Base-by-base conservation (phyloP, 2,329 filamentous ascomycete genomes). In the Aspergillus aculeatus region DNA sequence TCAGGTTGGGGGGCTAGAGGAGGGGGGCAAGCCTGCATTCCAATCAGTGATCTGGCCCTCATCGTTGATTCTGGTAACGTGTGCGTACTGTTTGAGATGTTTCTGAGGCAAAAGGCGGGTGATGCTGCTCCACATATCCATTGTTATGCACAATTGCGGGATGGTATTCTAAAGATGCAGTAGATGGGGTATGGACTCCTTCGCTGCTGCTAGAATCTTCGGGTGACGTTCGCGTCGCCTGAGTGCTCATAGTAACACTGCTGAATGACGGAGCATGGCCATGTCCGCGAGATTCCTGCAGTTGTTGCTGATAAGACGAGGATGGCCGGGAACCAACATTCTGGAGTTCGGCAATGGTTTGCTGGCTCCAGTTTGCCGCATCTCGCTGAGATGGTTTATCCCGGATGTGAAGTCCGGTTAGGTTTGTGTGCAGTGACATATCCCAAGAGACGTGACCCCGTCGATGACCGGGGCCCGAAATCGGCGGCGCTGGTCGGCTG, bases 171-270 rank as follows among this genome's bases (percentile, higher is more conserved):
- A 78, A 71, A n/a, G 77, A 75, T 12, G 79, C 75, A 26, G 77
- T 79, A 7, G 78, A 80, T 5, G 79, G 79, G 24, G 79, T 81
- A 7, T 78, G 75, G 2, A 81, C 77, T 16, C 78, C 78, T 60
- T 81, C 80, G 57, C 78, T 81, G 66, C 78, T 81, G 63, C 78
- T 81, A 1, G 78, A 80, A 65, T 80, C 79, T 64, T 80, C 78
- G 1, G 80, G 79, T n/a, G 78, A 80, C 16, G 73, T 77, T 44
- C 77, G 75, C 19, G 71, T 67, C 21, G 71, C 66, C 41, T 71
- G 71, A 35, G 71, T 71, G 23, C 68, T 62, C 35, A 69, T 66
- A 6, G 68, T 69, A 19, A 66, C 59, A 47, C 65, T 71, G 29
- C 68, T 66, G 29, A 66, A 64, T 51, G 68, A 60, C 54, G 62